Base-by-base conservation (phyloP, 1,284 basidiomycete species). In the Rhodofomes roseus region DNA sequence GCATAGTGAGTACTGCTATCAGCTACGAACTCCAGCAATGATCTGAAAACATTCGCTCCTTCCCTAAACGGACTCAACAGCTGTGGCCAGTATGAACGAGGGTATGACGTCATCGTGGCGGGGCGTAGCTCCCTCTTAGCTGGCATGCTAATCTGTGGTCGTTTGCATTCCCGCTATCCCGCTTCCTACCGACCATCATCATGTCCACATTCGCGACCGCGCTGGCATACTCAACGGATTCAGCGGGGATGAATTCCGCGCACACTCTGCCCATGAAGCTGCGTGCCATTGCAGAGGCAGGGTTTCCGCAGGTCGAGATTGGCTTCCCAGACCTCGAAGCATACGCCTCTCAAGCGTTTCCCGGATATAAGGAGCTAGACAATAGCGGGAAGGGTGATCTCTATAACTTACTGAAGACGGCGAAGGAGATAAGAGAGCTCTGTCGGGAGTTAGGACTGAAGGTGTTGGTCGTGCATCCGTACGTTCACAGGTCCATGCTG, bases 221-320 rank as follows among this genome's bases (percentile, higher is more conserved):
- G 6, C 55, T 64, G 20, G 65, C 68, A 1, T 73, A 73, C 60
- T 72, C 71, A 27, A 70, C 71, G 9, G 68, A 69, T 50, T 74
- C 72, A 2, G 71, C 71, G 39, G 72, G 73, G 12, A 74, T 73
- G 72, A 69, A 74, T 56, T 64, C 70, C 4, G 66, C 65, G 2
- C 71, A 73, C 52, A 70, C 67, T 9, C 62, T 74, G 2, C 69
- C 70, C 3, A 39, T 66, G 55, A 74, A 74, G 58, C 63, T 74
- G 12, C 65, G 63, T 11, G 71, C 68, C 18, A 72, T 74, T 44
- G 68, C 70, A 11, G 65, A 66, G 9, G 71, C 71, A 20, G 69
- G 70, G 2, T 74, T 74, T 56, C 54, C 55, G 6, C 60, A 65
- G 40, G 65, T 62, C 2, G 73, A 74, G 60, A 59, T 74, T 9